phyloP scores from a whole-genome alignment of 2,329 filamentous ascomycete species.

The Elsinoe necatrix region DNA sequence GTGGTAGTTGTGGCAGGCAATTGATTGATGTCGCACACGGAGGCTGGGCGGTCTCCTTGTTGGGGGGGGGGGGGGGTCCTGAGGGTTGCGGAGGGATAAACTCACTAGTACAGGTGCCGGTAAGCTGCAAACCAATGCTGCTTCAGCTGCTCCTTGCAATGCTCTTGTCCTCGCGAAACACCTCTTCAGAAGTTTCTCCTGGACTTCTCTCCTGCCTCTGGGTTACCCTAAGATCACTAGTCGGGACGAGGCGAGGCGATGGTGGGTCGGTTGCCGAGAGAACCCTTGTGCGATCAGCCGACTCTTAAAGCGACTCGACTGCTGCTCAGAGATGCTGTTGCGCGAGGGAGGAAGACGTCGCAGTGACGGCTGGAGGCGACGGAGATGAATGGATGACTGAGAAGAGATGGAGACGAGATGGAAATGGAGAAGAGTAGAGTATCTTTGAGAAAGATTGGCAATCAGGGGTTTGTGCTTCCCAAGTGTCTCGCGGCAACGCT shows the following conservation, averaged over 20 bases:
- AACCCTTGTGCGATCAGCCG: background rate
- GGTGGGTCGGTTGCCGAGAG: slow-evolving; percentile 8
- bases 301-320: slow-evolving; percentile 4
- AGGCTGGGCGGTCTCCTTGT: slow-evolving; percentile 2
- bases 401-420: slow-evolving; percentile 14
- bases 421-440: slow-evolving; percentile 12
- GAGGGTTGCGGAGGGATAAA: background rate
- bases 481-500: slow-evolving; percentile 16
- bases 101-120: background rate
- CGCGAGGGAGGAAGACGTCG: background rate
- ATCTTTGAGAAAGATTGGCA: slow-evolving; percentile 15
- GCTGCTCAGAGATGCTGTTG: background rate
- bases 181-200: background rate
- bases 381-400: slow-evolving; percentile 11
- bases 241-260: background rate
- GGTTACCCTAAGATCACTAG: background rate
- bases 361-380: background rate
- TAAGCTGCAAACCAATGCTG: background rate
- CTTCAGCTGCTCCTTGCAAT: background rate
- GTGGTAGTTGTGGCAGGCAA: background rate
- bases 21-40: background rate
- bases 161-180: background rate
- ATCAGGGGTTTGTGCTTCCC: slow-evolving; percentile 16
- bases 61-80: no score
- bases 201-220: background rate